phyloP scores from a whole-genome alignment of 768 basidiomycete species.

The Panaeolus papilionaceus region DNA sequence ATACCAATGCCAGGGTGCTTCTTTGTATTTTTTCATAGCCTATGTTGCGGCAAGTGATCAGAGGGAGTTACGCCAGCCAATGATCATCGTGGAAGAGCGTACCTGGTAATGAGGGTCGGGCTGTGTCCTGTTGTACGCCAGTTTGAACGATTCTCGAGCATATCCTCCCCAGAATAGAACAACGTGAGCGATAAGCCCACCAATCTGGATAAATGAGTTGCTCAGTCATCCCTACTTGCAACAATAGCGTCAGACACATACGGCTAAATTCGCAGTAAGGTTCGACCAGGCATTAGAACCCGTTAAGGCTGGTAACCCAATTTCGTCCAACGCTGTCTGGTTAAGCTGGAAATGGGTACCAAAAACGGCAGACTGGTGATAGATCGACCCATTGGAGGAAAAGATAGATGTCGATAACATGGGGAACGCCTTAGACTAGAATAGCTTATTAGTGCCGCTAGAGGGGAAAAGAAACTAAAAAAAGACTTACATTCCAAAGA shows the following conservation, averaged over 20 bases:
- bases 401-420: conserved; percentile 69
- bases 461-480: neutral
- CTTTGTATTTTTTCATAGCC: conserved; percentile 65
- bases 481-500: conserved; percentile 56
- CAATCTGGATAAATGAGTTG: conserved; percentile 45
- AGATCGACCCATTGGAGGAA: conserved; percentile 57
- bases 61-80: too few relatives aligned
- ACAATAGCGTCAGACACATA: conserved; percentile 28
- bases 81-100: neutral
- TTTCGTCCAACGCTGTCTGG: conserved; percentile 54
- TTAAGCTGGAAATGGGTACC: conserved; percentile 57
- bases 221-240: neutral
- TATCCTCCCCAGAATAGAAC: conserved; percentile 64
- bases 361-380: conserved; percentile 61
- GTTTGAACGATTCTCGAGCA: conserved; percentile 54
- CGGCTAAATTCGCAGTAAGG: conserved; percentile 53
- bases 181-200: conserved; percentile 62
- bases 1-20: conserved; percentile 72
- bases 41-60: conserved; percentile 18
- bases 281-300: conserved; percentile 62
- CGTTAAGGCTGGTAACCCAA: conserved; percentile 55
- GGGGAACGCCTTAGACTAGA: conserved; percentile 57
- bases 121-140: conserved; percentile 49
- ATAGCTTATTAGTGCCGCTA: conserved; percentile 4
- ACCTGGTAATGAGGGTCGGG: conserved; percentile 65